These are phyloP conservation scores for Bruguiera hainesii DNA, from an alignment of 441 rosid genomes.

Conservation along the genomic window DNA sequence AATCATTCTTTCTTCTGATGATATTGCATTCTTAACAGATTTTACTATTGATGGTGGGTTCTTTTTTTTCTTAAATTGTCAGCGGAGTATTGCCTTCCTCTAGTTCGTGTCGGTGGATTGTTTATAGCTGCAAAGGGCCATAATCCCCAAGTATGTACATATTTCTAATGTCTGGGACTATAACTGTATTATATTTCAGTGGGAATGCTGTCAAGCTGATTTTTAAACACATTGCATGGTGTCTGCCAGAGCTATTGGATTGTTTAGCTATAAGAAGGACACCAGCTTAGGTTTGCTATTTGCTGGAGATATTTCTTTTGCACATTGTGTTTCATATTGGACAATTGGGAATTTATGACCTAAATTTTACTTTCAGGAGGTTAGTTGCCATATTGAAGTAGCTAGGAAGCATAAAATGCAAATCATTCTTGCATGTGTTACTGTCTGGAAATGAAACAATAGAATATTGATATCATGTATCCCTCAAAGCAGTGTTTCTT, in stretches of 20 bases:
- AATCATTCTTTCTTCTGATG: conserved; percentile 8
- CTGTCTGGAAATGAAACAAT: no score
- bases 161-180: conserved; percentile 11
- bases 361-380: background rate
- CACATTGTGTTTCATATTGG: background rate
- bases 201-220: conserved; percentile 1
- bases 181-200: conserved; percentile 8
- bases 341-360: conserved; percentile 6
- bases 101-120: conserved; percentile 90
- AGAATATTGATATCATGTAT: no score
- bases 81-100: conserved; percentile 95
- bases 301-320: background rate
- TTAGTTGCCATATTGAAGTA: background rate
- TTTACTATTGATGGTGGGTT: conserved; percentile 15
- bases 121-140: conserved; percentile 97
- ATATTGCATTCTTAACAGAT: background rate
- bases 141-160: conserved; percentile 58
- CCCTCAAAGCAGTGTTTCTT: no score
- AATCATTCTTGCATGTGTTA: conserved; percentile 2
- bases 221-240: background rate
- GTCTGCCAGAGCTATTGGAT: background rate
- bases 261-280: background rate
- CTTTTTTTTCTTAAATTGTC: conserved; percentile 28
- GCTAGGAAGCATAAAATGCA: background rate
- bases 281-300: background rate